Evolutionary conservation across 2,329 filamentous ascomycete genomes (phyloP).

Genomic region (Penicillium brasilianum): DNA sequence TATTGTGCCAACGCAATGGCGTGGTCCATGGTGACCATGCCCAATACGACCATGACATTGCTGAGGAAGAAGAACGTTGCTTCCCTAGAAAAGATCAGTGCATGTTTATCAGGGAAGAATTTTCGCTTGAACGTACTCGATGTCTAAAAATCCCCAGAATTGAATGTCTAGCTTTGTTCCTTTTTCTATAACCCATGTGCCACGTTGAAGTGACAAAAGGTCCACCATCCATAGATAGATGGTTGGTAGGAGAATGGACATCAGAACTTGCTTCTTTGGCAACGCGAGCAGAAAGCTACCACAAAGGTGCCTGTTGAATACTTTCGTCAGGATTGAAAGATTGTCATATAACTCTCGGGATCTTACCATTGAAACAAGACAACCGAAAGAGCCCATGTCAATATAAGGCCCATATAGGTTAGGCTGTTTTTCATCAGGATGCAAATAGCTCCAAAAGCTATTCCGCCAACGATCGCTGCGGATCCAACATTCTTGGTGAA

Average conservation of each 20-base stretch:
- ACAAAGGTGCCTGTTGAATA: not conserved
- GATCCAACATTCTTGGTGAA: not conserved
- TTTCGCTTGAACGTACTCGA: constrained; percentile 57
- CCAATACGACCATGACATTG: constrained; percentile 72
- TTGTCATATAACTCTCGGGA: constrained; percentile 46
- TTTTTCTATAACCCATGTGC: constrained; percentile 72
- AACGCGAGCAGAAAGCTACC: not conserved
- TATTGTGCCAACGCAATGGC: constrained; percentile 66
- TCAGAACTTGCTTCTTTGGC: constrained; percentile 41
- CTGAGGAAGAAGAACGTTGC: constrained; percentile 74
- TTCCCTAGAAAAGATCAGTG: constrained; percentile 51
- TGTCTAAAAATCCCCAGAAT: constrained; percentile 65
- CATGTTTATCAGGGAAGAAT: not conserved
- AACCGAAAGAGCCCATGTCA: constrained; percentile 72
- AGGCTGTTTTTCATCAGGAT: not conserved
- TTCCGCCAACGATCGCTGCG: constrained; percentile 1
- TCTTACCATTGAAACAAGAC: constrained; percentile 64
- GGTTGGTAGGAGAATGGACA: constrained; percentile 68
- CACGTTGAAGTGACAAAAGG: constrained; percentile 67
- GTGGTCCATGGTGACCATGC: constrained; percentile 71
- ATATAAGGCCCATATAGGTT: constrained; percentile 72
- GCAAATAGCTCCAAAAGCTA: constrained; percentile 4
- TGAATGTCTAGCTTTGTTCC: constrained; percentile 69
- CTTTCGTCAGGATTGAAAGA: not conserved
- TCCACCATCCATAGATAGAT: constrained; percentile 75